Percentiles rank a stretch among this genome's conserved stretches.
Evolutionary conservation across 768 basidiomycete species (phyloP).

Genomic region (Strobilomyces dryophilus): DNA sequence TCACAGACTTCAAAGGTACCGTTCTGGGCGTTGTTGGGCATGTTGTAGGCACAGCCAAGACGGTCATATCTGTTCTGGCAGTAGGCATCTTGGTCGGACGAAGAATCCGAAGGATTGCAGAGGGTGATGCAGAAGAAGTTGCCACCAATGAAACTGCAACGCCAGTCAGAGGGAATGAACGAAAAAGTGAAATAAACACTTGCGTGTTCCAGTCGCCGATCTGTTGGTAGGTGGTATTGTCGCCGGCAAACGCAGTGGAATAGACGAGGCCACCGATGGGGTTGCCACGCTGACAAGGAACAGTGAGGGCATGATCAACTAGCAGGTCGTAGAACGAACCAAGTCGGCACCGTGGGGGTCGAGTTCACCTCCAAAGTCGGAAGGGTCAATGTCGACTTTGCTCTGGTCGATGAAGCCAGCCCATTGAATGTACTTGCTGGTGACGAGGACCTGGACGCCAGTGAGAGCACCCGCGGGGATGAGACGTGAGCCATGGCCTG

Average conservation of each 20-base stretch:
- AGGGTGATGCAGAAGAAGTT: conserved; percentile 64
- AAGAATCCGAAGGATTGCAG: conserved; percentile 52
- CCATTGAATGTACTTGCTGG: conserved; percentile 53
- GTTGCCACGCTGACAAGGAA: conserved; percentile 59
- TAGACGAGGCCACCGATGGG: conserved; percentile 70
- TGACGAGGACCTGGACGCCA: conserved; percentile 62
- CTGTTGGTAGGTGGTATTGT: conserved; percentile 46
- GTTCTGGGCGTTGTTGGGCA: conserved; percentile 56
- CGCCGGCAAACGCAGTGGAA: conserved; percentile 46
- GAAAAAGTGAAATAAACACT: conserved; percentile 14
- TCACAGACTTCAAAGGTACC: conserved; percentile 63
- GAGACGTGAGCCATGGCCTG: conserved; percentile 62
- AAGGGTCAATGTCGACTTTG: conserved; percentile 43
- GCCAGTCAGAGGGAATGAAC: neutral
- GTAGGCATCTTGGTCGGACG: conserved; percentile 37
- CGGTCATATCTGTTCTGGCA: conserved; percentile 75
- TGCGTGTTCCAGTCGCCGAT: conserved; percentile 65
- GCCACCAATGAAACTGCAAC: conserved; percentile 59
- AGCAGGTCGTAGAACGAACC: conserved; percentile 28
- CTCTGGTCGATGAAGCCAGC: conserved; percentile 66
- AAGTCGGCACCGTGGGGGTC: conserved; percentile 73
- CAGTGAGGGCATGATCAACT: conserved; percentile 13
- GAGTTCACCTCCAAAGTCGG: conserved; percentile 73
- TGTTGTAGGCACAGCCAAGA: conserved; percentile 71
- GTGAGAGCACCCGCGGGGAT: conserved; percentile 61